Percentiles rank a stretch among this genome's conserved stretches.
Evolutionary conservation across 2,329 filamentous ascomycete genomes (phyloP).

Genomic region (Huntiella savannae): DNA sequence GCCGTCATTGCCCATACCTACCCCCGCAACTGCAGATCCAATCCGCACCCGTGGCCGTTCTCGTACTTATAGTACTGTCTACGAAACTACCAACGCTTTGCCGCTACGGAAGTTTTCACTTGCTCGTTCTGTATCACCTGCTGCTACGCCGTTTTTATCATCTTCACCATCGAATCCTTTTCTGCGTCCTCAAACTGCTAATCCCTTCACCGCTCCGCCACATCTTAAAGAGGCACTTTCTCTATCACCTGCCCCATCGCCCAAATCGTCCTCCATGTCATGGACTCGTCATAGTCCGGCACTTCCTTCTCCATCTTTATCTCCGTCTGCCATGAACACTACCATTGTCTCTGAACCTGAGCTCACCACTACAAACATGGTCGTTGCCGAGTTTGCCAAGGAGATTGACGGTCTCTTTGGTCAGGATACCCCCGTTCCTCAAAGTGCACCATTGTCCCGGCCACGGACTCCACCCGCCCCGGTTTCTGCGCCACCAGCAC

Average conservation of each 20-base stretch:
- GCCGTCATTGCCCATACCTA: not conserved
- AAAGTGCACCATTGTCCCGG: conserved; percentile 7
- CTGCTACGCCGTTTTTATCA: not conserved
- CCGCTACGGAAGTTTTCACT: not conserved
- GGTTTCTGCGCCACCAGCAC: not conserved
- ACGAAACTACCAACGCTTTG: too few relatives aligned
- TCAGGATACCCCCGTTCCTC: conserved; percentile 1
- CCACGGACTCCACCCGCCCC: not conserved
- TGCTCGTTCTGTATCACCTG: conserved; percentile 1
- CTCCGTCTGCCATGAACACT: not conserved
- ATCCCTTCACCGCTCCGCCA: too few relatives aligned
- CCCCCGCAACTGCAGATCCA: not conserved
- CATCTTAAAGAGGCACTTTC: not conserved
- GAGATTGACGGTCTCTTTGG: conserved; percentile 3
- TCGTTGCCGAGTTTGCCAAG: conserved; percentile 1
- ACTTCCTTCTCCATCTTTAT: not conserved
- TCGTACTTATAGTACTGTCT: too few relatives aligned
- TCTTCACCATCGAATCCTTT: not conserved
- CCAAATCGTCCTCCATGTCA: not conserved
- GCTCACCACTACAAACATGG: conserved; percentile 1
- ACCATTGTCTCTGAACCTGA: not conserved
- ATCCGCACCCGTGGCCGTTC: too few relatives aligned
- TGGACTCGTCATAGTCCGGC: not conserved
- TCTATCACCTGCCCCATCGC: not conserved
- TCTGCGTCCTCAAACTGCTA: too few relatives aligned